phyloP scores from a whole-genome alignment of 148 eudicot genomes.

The Amaranthus hypochondriacus region DNA sequence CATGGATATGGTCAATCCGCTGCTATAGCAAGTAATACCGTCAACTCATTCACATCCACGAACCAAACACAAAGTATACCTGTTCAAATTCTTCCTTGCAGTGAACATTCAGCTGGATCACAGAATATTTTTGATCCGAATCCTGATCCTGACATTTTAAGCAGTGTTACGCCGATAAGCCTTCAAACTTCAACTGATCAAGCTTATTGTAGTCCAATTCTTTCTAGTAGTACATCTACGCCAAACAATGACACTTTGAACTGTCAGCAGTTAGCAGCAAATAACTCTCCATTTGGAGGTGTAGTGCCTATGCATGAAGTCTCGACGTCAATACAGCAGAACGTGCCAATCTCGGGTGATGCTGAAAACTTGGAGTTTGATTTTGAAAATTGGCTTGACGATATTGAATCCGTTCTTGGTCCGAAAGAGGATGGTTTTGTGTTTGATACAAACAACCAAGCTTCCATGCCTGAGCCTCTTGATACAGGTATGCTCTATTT shows the following conservation, averaged over 20 bases:
- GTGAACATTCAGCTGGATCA: slow-evolving; percentile 15
- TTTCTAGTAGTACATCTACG: slow-evolving; percentile 5
- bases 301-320: slow-evolving; percentile 17
- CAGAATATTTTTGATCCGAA: slow-evolving; percentile 15
- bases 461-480: slow-evolving; percentile 31
- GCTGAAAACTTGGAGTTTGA: slow-evolving; percentile 25
- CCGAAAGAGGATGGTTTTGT: slow-evolving; percentile 19
- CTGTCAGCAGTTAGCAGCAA: slow-evolving; percentile 24
- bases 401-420: slow-evolving; percentile 19
- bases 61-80: slow-evolving; percentile 20
- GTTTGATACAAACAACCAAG: slow-evolving; percentile 23
- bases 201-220: slow-evolving; percentile 11
- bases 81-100: slow-evolving; percentile 10
- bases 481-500: slow-evolving; percentile 41
- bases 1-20: slow-evolving; percentile 30
- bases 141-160: not conserved
- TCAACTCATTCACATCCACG: slow-evolving; percentile 21
- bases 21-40: slow-evolving; percentile 23
- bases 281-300: slow-evolving; percentile 18
- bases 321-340: slow-evolving; percentile 16
- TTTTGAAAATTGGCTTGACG: slow-evolving; percentile 31
- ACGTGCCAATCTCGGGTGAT: slow-evolving; percentile 16
- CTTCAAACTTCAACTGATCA: slow-evolving; percentile 12
- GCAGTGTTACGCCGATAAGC: slow-evolving; percentile 1
- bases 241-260: slow-evolving; percentile 15